phyloP scores from a whole-genome alignment of 2,329 filamentous ascomycete species.

The Aureobasidium melanogenum region DNA sequence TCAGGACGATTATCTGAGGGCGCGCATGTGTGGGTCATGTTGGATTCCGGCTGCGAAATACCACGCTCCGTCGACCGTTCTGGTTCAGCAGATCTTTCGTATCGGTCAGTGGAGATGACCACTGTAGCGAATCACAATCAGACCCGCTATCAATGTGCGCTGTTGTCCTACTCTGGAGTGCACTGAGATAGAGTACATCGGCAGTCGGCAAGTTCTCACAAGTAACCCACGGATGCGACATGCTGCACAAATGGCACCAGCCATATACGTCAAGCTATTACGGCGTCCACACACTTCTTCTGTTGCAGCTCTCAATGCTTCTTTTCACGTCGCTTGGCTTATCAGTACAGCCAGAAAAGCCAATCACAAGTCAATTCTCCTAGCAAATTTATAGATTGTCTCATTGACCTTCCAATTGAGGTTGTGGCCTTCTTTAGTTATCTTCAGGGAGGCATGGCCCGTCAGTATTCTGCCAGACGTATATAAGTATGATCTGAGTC shows the following conservation, averaged over 20 bases:
- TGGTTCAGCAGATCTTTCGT: not conserved
- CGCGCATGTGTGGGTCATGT: not conserved
- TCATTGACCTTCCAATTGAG: not conserved
- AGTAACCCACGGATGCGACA: not conserved
- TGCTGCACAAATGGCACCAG: not conserved
- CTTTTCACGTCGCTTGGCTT: not conserved
- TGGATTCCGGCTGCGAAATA: not conserved
- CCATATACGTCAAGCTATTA: not conserved
- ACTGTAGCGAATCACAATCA: not conserved
- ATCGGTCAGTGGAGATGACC: not conserved
- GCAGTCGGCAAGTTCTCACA: not conserved
- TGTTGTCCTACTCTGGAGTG: not conserved
- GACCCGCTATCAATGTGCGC: not conserved
- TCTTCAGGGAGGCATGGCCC: not conserved
- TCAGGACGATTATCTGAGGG: not conserved
- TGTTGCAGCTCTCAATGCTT: not conserved
- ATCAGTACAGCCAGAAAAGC: not conserved
- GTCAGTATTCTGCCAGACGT: not conserved
- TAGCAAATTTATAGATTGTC: not conserved
- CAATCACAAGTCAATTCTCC: not conserved
- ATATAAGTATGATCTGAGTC: not conserved
- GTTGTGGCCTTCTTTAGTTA: not conserved
- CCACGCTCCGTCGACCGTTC: not conserved
- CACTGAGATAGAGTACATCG: not conserved
- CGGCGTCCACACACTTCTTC: not conserved